phyloP scores from a whole-genome alignment of 2,329 filamentous ascomycete species.

The Arthrobotrys sphaeroides region DNA sequence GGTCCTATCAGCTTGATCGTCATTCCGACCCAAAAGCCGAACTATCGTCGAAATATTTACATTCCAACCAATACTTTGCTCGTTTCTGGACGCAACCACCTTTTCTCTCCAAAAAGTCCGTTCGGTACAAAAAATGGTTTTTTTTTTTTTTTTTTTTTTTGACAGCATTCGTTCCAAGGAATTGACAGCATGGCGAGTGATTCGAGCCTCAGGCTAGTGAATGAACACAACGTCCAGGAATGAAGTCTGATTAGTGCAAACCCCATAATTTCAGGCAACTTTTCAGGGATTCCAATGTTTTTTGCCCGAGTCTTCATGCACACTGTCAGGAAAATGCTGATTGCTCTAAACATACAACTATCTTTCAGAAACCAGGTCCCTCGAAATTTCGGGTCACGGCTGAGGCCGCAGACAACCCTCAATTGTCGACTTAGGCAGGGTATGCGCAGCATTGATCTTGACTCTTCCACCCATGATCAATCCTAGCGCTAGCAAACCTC shows the following conservation, averaged over 20 bases:
- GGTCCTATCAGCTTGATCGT: no score
- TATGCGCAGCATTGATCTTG: not conserved
- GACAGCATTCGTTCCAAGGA: no score
- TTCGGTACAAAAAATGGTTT: not conserved
- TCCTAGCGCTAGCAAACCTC: not conserved
- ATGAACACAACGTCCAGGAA: no score
- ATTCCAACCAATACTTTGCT: no score
- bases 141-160: not conserved
- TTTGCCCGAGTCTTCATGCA: no score
- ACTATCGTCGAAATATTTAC: no score
- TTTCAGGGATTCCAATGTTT: slow-evolving; percentile 3
- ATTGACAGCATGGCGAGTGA: not conserved
- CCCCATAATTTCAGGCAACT: not conserved
- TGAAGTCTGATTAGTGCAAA: not conserved
- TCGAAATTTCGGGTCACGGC: not conserved
- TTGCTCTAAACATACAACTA: not conserved
- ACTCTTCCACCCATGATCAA: not conserved
- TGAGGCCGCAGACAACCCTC: not conserved
- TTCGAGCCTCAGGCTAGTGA: not conserved
- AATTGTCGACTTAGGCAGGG: no score
- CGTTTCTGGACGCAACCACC: no score
- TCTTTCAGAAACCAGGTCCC: no score
- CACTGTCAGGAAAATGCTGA: not conserved
- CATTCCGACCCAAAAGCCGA: no score
- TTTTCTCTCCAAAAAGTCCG: no score